Evolutionary conservation across 2,329 filamentous ascomycete genomes (phyloP).

Genomic region (Ophiocordyceps polyrhachis-furcata): DNA sequence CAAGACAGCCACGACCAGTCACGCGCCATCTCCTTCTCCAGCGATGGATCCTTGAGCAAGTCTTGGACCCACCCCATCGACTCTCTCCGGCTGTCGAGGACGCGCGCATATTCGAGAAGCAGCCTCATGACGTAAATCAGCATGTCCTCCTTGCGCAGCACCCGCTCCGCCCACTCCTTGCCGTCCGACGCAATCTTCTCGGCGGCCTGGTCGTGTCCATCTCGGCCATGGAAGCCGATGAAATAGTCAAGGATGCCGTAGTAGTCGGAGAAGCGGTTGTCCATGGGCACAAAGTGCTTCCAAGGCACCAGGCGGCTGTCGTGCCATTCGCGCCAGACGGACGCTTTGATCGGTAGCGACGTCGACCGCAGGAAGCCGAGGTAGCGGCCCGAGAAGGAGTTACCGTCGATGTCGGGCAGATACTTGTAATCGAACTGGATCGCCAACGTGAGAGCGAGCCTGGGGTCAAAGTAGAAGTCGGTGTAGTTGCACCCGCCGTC

Average conservation of each 20-base stretch:
- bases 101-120: constrained; percentile 36
- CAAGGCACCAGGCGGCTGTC: constrained; percentile 49
- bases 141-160: constrained; percentile 47
- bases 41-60: constrained; percentile 6
- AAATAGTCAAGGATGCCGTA: constrained; percentile 50
- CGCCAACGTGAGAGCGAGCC: constrained; percentile 20
- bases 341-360: constrained; percentile 50
- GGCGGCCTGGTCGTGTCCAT: constrained; percentile 33
- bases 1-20: neutral
- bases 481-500: constrained; percentile 20
- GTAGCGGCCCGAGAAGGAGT: constrained; percentile 44
- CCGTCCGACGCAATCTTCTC: constrained; percentile 39
- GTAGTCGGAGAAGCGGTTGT: constrained; percentile 47
- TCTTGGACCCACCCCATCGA: constrained; percentile 26
- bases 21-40: neutral
- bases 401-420: constrained; percentile 53
- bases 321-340: constrained; percentile 59
- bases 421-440: constrained; percentile 41
- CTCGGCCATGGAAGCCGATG: constrained; percentile 21
- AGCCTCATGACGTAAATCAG: constrained; percentile 44
- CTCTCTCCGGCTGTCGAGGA: constrained; percentile 25
- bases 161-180: constrained; percentile 40
- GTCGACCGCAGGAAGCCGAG: constrained; percentile 44
- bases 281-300: constrained; percentile 55
- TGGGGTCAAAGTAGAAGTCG: constrained; percentile 15